Evolutionary conservation across 2,329 filamentous ascomycete species (phyloP).

Genomic region (Proliferodiscus dingleyae): DNA sequence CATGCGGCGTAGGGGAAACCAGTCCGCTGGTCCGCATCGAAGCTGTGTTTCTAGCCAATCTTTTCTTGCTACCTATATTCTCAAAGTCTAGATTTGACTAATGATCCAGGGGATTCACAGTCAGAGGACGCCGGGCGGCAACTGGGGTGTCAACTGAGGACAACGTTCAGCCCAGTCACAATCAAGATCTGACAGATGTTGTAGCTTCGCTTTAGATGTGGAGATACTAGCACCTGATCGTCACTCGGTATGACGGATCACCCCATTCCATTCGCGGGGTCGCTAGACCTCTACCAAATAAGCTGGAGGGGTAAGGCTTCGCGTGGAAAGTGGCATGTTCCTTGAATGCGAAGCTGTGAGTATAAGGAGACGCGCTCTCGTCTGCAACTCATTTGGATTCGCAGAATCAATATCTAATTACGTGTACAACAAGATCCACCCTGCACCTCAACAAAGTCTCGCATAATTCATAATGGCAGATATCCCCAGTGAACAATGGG

Average conservation of each 20-base stretch:
- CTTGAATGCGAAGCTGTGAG: not conserved
- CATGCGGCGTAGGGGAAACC: not conserved
- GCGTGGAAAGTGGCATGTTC: constrained; percentile 1
- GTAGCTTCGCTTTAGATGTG: not conserved
- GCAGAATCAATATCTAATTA: not conserved
- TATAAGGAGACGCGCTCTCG: not conserved
- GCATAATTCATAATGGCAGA: constrained; percentile 31
- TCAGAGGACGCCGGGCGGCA: not conserved
- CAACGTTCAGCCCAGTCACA: not conserved
- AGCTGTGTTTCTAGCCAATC: not conserved
- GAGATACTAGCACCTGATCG: not conserved
- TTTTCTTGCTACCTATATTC: not conserved
- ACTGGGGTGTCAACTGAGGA: not conserved
- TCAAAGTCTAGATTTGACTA: not conserved
- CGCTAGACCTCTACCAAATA: not conserved
- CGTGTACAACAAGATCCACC: not conserved
- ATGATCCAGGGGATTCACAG: not conserved
- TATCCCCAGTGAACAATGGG: constrained; percentile 83
- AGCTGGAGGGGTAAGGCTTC: not conserved
- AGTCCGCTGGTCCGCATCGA: not conserved
- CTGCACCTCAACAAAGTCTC: not conserved
- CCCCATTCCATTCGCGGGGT: not conserved
- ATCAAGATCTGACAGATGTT: not conserved
- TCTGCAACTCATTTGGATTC: not conserved
- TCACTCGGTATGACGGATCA: constrained; percentile 4